These are phyloP conservation scores for Flaveria bidentis DNA, from an alignment of 129 eudicot species.

Conservation along the genomic window DNA sequence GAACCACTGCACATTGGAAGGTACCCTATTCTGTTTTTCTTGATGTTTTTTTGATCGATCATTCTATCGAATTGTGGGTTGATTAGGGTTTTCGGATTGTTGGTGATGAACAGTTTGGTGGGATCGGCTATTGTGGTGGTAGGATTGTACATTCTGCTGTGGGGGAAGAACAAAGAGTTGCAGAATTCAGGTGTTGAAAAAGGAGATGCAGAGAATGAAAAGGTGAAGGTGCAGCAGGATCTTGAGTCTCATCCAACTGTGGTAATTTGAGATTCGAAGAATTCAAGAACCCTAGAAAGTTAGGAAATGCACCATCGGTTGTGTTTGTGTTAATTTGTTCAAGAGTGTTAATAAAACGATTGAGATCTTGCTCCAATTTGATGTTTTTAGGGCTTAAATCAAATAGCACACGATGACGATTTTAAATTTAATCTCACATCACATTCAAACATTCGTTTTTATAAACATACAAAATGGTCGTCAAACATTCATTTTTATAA, in stretches of 20 bases:
- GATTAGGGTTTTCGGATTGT: neutral
- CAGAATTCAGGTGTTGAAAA: conserved; percentile 28
- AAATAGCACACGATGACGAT: too few species aligned
- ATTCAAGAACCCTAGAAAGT: conserved; percentile 7
- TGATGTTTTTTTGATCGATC: neutral
- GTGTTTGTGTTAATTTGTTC: conserved; percentile 6
- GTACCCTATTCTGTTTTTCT: neutral
- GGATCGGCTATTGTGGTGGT: conserved; percentile 52
- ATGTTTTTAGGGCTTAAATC: too few species aligned
- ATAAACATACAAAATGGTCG: too few species aligned
- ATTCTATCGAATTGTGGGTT: neutral
- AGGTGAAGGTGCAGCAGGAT: conserved; percentile 43
- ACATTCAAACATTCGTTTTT: too few species aligned
- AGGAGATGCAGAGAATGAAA: conserved; percentile 15
- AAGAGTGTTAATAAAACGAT: neutral
- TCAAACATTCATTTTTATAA: too few species aligned
- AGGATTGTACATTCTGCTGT: conserved; percentile 59
- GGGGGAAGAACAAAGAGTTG: conserved; percentile 67
- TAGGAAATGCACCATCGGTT: neutral
- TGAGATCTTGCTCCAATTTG: too few species aligned
- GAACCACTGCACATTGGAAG: conserved; percentile 77
- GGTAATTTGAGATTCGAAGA: conserved; percentile 32
- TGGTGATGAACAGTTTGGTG: conserved; percentile 40
- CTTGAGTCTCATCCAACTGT: conserved; percentile 35
- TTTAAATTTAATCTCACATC: too few species aligned